phyloP scores from a whole-genome alignment of 2,329 filamentous ascomycete species.

The Uncinocarpus reesii region DNA sequence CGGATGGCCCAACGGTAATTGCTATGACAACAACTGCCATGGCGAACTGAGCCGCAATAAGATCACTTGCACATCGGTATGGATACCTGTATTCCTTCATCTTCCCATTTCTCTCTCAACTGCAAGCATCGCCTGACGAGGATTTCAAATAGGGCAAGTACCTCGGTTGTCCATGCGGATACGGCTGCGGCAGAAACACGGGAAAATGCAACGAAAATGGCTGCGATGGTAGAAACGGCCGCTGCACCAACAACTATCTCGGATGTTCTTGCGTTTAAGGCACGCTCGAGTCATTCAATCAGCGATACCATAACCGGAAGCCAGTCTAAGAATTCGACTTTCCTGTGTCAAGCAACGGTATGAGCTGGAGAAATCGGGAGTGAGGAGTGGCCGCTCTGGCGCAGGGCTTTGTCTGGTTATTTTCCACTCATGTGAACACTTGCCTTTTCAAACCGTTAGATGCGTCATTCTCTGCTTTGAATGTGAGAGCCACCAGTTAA shows the following conservation, averaged over 20 bases:
- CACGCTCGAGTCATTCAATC: background rate
- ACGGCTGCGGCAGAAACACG: slow-evolving; percentile 11
- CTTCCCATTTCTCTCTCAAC: too few species aligned
- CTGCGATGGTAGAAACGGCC: slow-evolving; percentile 10
- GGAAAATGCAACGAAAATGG: slow-evolving; percentile 14
- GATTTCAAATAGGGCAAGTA: slow-evolving; percentile 10
- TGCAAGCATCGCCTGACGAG: background rate
- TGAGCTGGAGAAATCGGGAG: too few species aligned
- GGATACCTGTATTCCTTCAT: too few species aligned
- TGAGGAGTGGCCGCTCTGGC: too few species aligned
- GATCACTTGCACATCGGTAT: slow-evolving; percentile 14
- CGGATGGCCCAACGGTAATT: slow-evolving; percentile 15
- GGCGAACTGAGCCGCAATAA: slow-evolving; percentile 12
- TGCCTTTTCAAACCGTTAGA: too few species aligned
- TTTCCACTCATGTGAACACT: too few species aligned
- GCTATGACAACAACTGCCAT: slow-evolving; percentile 14
- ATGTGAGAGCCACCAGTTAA: too few species aligned
- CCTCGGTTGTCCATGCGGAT: slow-evolving; percentile 13
- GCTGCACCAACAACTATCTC: slow-evolving; percentile 14
- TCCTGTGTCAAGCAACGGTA: too few species aligned
- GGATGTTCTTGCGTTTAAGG: slow-evolving; percentile 11
- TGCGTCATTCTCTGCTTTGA: too few species aligned
- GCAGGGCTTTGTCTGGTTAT: too few species aligned
- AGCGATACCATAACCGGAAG: too few species aligned
- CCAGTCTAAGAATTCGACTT: too few species aligned